These are phyloP conservation scores for Aquilaria sinensis DNA, from an alignment of 345 rosid genomes.

Conservation along the genomic window DNA sequence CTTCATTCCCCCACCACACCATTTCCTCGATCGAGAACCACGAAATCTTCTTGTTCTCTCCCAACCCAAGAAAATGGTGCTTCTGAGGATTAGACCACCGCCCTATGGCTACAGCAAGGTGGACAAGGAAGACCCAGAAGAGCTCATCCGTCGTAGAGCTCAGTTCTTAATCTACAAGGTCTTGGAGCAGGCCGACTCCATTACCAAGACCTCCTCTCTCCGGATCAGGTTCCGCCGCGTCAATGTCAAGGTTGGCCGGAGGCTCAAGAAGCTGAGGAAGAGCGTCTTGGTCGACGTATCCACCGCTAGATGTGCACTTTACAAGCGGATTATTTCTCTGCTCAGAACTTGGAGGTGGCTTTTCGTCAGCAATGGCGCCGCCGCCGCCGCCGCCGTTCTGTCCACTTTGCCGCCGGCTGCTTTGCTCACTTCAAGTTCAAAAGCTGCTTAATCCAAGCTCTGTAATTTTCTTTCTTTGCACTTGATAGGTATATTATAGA, in stretches of 20 bases:
- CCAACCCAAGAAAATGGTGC: slow-evolving; percentile 22
- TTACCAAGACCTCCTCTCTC: slow-evolving; percentile 34
- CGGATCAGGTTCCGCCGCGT: slow-evolving; percentile 43
- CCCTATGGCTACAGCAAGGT: slow-evolving; percentile 40
- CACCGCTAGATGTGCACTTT: slow-evolving; percentile 20
- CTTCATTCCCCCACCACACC: too few species aligned
- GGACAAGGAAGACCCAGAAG: slow-evolving; percentile 68
- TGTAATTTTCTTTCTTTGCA: too few species aligned
- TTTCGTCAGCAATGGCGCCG: slow-evolving; percentile 29
- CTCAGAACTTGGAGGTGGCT: slow-evolving; percentile 27
- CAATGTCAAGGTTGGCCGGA: slow-evolving; percentile 60
- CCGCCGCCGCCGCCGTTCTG: slow-evolving; percentile 28
- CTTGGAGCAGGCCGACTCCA: slow-evolving; percentile 38
- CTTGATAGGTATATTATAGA: too few species aligned
- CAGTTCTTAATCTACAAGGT: slow-evolving; percentile 83
- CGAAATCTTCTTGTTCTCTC: too few species aligned
- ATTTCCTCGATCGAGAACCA: too few species aligned
- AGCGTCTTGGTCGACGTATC: slow-evolving; percentile 21
- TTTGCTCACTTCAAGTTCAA: too few species aligned
- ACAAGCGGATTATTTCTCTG: slow-evolving; percentile 21
- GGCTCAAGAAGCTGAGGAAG: slow-evolving; percentile 54
- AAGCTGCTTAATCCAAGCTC: too few species aligned
- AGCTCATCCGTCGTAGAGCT: slow-evolving; percentile 45
- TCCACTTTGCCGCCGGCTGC: slow-evolving; percentile 8
- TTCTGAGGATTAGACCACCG: slow-evolving; percentile 17